These are phyloP conservation scores for Cicer pinnatifidum DNA, from an alignment of 306 rosid genomes.

Conservation along the genomic window DNA sequence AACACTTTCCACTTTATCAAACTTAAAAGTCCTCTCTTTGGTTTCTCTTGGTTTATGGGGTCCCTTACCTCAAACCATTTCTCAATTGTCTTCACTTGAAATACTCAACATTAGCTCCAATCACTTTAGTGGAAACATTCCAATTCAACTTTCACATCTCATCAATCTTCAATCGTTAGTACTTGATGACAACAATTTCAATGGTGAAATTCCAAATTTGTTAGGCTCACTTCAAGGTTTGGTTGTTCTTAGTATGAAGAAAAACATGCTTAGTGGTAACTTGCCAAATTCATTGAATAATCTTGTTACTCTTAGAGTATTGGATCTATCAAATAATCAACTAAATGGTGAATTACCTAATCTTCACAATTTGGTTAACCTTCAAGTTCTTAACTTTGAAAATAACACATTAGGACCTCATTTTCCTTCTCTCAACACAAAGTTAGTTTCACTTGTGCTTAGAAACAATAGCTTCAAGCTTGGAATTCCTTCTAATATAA, in stretches of 20 bases:
- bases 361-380: conserved; percentile 63
- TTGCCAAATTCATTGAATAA: conserved; percentile 63
- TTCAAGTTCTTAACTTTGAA: conserved; percentile 77
- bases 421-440: conserved; percentile 71
- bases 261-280: conserved; percentile 62
- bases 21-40: conserved; percentile 77
- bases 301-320: conserved; percentile 62
- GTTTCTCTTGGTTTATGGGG: conserved; percentile 82
- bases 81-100: conserved; percentile 64
- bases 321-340: conserved; percentile 70
- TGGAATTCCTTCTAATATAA: conserved; percentile 61
- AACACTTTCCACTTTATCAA: conserved; percentile 53
- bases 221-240: conserved; percentile 65
- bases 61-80: conserved; percentile 60
- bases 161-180: conserved; percentile 71
- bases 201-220: conserved; percentile 64
- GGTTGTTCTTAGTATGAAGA: conserved; percentile 72
- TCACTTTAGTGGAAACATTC: conserved; percentile 65
- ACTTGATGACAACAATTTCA: conserved; percentile 72
- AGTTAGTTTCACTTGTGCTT: conserved; percentile 67
- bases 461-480: conserved; percentile 70
- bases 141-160: conserved; percentile 59
- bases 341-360: conserved; percentile 74
- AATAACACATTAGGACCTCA: conserved; percentile 73
- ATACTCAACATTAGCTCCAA: conserved; percentile 80